phyloP scores from a whole-genome alignment of 306 rosid species.

The Purshia tridentata region DNA sequence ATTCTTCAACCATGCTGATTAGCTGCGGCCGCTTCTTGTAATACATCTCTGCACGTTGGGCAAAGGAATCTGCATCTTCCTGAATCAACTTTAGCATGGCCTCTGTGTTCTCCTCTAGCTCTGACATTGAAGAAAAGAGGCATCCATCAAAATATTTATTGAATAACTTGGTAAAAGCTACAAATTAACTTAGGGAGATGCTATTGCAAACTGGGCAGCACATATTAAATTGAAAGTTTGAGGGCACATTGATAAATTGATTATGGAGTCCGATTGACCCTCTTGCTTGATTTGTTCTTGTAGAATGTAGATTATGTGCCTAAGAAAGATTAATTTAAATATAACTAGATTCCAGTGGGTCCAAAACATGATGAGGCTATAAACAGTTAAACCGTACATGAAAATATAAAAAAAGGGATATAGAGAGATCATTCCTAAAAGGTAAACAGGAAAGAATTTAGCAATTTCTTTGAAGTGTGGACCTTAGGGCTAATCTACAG shows the following conservation, averaged over 20 bases:
- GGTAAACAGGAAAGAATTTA: slow-evolving; percentile 11
- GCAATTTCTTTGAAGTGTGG: slow-evolving; percentile 14
- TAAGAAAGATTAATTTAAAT: slow-evolving; percentile 17
- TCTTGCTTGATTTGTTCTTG: not conserved
- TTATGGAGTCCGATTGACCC: not conserved
- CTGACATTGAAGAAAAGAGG: slow-evolving; percentile 36
- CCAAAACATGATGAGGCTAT: slow-evolving; percentile 23
- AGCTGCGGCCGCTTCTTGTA: slow-evolving; percentile 84
- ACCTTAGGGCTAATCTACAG: slow-evolving; percentile 5
- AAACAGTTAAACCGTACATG: slow-evolving; percentile 6
- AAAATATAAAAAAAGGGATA: slow-evolving; percentile 13
- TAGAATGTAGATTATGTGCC: slow-evolving; percentile 19
- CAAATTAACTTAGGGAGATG: not conserved
- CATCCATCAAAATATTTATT: not conserved
- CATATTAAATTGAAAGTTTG: not conserved
- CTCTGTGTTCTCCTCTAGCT: slow-evolving; percentile 63
- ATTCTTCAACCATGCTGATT: slow-evolving; percentile 74
- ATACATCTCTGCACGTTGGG: slow-evolving; percentile 90
- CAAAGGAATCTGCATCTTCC: slow-evolving; percentile 89
- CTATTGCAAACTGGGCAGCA: not conserved
- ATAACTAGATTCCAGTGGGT: slow-evolving; percentile 26
- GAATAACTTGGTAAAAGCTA: not conserved
- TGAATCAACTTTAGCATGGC: slow-evolving; percentile 65
- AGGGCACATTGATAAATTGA: slow-evolving; percentile 1
- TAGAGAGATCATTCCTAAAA: slow-evolving; percentile 14